A percentile compares a stretch with the other conserved stretches of the same genome.
Evolutionary conservation across 345 rosid genomes (phyloP).

Genomic region (Camelina neglecta): DNA sequence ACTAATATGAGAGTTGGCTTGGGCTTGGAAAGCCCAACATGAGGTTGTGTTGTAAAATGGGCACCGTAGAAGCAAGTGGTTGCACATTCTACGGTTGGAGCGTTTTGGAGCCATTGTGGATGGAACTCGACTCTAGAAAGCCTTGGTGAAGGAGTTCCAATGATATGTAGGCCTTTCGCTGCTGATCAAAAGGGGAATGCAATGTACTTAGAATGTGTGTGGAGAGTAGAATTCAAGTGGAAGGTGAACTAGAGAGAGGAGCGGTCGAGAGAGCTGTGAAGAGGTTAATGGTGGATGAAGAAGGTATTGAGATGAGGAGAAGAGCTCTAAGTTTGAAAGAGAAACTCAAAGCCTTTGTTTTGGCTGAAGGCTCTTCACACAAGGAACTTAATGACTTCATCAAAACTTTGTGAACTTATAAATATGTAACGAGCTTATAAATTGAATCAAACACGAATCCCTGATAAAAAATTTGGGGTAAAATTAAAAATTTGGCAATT

Average conservation of each 20-base stretch:
- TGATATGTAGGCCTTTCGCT: constrained; percentile 53
- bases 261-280: constrained; percentile 9
- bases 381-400: constrained; percentile 17
- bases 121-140: constrained; percentile 26
- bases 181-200: constrained; percentile 52
- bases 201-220: constrained; percentile 49
- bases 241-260: constrained; percentile 12
- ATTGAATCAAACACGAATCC: no score
- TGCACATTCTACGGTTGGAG: constrained; percentile 16
- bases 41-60: constrained; percentile 40
- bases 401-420: background rate
- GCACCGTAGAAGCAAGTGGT: constrained; percentile 35
- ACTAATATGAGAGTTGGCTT: no score
- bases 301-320: constrained; percentile 16
- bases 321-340: constrained; percentile 21
- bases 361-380: constrained; percentile 11
- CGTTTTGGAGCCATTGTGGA: constrained; percentile 16
- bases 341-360: constrained; percentile 18
- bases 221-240: constrained; percentile 31
- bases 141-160: constrained; percentile 50
- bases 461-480: no score
- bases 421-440: background rate
- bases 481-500: no score
- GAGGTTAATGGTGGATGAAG: constrained; percentile 16
- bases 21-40: no score